A percentile compares a stretch with the other conserved stretches of the same genome.
phyloP scores from a whole-genome alignment of 2,329 filamentous ascomycete species.

The Botryotinia narcissicola region DNA sequence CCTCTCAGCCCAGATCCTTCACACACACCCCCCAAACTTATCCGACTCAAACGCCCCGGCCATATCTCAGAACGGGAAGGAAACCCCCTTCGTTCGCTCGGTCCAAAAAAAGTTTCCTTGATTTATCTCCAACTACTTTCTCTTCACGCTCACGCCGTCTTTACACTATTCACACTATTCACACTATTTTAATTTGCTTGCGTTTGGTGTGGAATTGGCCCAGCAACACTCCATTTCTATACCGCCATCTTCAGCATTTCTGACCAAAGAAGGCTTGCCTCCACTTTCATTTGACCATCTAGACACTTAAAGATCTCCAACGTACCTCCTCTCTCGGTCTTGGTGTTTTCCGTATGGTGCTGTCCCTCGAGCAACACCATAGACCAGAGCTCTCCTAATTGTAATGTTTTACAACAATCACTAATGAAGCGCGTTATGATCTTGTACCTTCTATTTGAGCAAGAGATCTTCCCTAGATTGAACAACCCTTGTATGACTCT shows the following conservation, averaged over 20 bases:
- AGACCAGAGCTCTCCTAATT: background rate
- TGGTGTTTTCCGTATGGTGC: background rate
- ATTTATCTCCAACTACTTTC: background rate
- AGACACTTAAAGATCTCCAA: background rate
- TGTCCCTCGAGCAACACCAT: background rate
- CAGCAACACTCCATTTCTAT: slow-evolving; percentile 9
- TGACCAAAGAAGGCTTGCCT: background rate
- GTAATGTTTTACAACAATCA: slow-evolving; percentile 12
- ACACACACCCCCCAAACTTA: slow-evolving; percentile 2
- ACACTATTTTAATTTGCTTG: background rate
- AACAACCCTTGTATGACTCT: slow-evolving; percentile 1
- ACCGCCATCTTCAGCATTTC: slow-evolving; percentile 7
- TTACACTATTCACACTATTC: background rate
- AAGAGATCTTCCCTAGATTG: background rate
- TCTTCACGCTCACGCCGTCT: slow-evolving; percentile 4
- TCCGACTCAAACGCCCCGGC: slow-evolving; percentile 3
- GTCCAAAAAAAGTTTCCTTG: slow-evolving; percentile 7
- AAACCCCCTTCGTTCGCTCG: slow-evolving; percentile 13
- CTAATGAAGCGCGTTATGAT: slow-evolving; percentile 10
- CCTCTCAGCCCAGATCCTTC: slow-evolving; percentile 6
- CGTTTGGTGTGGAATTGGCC: background rate
- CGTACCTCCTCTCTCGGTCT: background rate
- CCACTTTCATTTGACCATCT: slow-evolving; percentile 3
- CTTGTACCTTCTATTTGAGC: background rate
- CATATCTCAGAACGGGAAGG: slow-evolving; percentile 4